Base-by-base conservation (phyloP, 441 rosid genomes). In the Jatropha podagrica region DNA sequence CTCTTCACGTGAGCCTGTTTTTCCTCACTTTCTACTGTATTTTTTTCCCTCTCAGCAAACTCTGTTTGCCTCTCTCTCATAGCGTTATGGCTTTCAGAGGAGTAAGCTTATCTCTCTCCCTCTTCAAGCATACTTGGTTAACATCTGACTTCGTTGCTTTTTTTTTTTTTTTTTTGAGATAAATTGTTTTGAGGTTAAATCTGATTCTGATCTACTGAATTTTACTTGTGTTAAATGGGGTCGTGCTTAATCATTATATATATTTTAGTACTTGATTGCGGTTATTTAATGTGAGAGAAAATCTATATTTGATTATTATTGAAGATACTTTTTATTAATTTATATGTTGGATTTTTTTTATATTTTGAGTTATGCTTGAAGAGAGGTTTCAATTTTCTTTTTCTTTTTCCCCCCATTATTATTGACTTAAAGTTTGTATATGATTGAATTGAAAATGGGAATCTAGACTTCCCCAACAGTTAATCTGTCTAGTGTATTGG, bases 51-150 rank as follows among this genome's bases (percentile, higher is more conserved):
- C 32, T 32, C 32, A 32, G 9, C n/a, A n/a, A 56, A 2, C n/a
- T 18, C n/a, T 40, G 7, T 54, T 60, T 80, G 17, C 32, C 6
- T 69, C 4, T 17, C 56, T 69, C 60, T 32, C 70, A 44, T 72
- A 41, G 52, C 52, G 14, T 48, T 37, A 85, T 85, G 86, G 72
- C 88, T 77, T 85, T 79, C 68, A 81, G 83, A 77, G 81, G 86
- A 56, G 88, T 79, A 81, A 77, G 83, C 55, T 71, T 23, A 51
- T 17, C 18, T 56, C 26, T 48, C 37, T 37, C 18, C 42, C 11
- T 32, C 32, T 23, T 23, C 23, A 23, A 20, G 17, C 8, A 40
- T 14, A 8, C 49, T 9, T 51, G 17, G 20, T 51, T 42, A 18
- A 74, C 54, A 52, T 65, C 51, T 20, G 48, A 9, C 20, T 54